Evolutionary conservation across 192 early-diverging fungal species (phyloP).

Genomic region (Gryganskiella cystojenkinii): DNA sequence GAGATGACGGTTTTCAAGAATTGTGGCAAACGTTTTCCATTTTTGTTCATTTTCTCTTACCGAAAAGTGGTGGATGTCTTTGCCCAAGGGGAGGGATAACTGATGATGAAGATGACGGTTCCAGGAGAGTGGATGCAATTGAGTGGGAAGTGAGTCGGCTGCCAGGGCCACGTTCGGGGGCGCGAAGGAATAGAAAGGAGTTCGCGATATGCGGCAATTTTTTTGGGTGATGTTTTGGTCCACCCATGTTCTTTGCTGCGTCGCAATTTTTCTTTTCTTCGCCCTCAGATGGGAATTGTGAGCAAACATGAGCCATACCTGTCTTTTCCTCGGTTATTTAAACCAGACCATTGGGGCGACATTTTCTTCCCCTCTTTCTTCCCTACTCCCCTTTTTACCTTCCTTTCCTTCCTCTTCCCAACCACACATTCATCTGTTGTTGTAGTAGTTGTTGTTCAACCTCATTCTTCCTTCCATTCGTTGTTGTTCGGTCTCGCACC

Average conservation of each 20-base stretch:
- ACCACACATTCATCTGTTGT: not conserved
- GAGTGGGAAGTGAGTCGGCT: too few species aligned
- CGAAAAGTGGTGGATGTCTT: too few species aligned
- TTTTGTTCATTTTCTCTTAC: too few species aligned
- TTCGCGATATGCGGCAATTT: not conserved
- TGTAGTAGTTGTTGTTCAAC: slow-evolving; percentile 3
- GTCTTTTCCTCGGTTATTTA: not conserved
- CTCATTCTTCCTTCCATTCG: not conserved
- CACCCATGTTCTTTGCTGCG: slow-evolving; percentile 20
- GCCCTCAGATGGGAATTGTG: not conserved
- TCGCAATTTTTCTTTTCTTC: slow-evolving; percentile 10
- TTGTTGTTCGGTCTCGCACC: not conserved
- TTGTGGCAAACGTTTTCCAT: too few species aligned
- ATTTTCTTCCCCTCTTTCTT: not conserved
- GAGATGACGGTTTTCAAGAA: too few species aligned
- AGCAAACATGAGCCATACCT: slow-evolving; percentile 4
- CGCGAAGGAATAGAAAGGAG: too few species aligned
- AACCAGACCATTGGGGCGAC: not conserved
- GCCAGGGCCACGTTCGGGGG: too few species aligned
- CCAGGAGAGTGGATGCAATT: too few species aligned
- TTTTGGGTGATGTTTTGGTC: not conserved
- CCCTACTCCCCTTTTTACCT: slow-evolving; percentile 2
- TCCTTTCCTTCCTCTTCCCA: not conserved
- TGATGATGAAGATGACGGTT: too few species aligned
- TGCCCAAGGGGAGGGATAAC: too few species aligned